These are phyloP conservation scores for Kwoniella heveanensis DNA, from an alignment of 768 basidiomycete species.

Conservation along the genomic window DNA sequence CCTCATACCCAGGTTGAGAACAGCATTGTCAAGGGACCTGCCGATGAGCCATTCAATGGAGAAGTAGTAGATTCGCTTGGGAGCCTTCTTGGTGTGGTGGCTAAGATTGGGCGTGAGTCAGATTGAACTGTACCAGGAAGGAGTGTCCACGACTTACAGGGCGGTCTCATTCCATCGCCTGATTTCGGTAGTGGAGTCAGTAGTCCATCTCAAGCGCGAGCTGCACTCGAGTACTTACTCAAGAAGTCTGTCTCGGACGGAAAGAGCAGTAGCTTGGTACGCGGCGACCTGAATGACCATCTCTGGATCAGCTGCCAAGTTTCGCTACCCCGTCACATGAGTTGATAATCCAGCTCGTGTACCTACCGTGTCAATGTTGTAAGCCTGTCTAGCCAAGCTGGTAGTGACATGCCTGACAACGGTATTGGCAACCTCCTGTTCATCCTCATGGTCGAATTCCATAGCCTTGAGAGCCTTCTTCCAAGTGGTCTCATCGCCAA, in stretches of 20 bases:
- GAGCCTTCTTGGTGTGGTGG: constrained; percentile 54
- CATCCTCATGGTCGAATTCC: constrained; percentile 42
- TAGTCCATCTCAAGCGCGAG: background rate
- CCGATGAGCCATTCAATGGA: constrained; percentile 76
- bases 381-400: constrained; percentile 84
- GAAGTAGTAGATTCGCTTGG: constrained; percentile 73
- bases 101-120: constrained; percentile 25
- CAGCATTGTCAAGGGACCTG: constrained; percentile 63
- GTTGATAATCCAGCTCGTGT: background rate
- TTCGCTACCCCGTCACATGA: no score
- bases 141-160: constrained; percentile 45
- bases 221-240: constrained; percentile 58
- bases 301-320: background rate
- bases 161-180: constrained; percentile 75
- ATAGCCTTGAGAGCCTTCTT: constrained; percentile 50
- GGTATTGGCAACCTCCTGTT: constrained; percentile 46
- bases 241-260: constrained; percentile 83
- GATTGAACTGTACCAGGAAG: background rate
- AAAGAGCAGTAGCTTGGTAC: constrained; percentile 87
- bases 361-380: constrained; percentile 69
- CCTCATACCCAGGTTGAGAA: constrained; percentile 86
- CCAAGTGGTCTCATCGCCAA: constrained; percentile 57
- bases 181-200: background rate
- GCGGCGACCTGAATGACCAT: constrained; percentile 65
- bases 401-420: constrained; percentile 58